Evolutionary conservation across 2,329 filamentous ascomycete species (phyloP).

Genomic region (Dryadomyces sulphureus): DNA sequence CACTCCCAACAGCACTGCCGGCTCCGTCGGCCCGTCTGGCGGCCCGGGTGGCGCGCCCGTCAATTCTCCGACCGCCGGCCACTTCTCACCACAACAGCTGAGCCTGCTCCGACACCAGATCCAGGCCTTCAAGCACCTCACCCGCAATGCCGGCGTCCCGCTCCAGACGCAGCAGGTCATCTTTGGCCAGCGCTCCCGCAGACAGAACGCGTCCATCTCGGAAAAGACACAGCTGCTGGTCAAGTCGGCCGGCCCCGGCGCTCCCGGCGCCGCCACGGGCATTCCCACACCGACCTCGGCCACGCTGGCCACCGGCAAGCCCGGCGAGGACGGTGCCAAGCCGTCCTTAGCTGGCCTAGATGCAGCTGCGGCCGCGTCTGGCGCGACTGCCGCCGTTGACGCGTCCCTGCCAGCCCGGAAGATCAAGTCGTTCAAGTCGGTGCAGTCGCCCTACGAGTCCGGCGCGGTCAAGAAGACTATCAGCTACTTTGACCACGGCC

Average conservation of each 20-base stretch:
- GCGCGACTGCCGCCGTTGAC: no score
- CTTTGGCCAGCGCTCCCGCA: slow-evolving; percentile 58
- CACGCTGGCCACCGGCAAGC: slow-evolving; percentile 17
- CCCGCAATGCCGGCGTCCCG: slow-evolving; percentile 75
- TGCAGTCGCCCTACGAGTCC: slow-evolving; percentile 57
- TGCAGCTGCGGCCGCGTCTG: not conserved
- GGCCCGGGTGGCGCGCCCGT: slow-evolving; percentile 12
- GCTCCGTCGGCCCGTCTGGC: slow-evolving; percentile 13
- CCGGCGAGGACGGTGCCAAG: slow-evolving; percentile 19
- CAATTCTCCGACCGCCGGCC: slow-evolving; percentile 21
- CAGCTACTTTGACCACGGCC: slow-evolving; percentile 64
- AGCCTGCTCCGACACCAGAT: slow-evolving; percentile 72
- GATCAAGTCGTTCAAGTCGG: slow-evolving; percentile 49
- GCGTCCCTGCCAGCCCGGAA: slow-evolving; percentile 21
- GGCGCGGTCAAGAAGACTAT: slow-evolving; percentile 43
- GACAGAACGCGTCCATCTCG: slow-evolving; percentile 34
- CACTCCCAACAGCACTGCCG: not conserved
- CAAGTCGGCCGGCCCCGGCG: not conserved
- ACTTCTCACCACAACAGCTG: slow-evolving; percentile 68
- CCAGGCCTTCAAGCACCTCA: slow-evolving; percentile 75
- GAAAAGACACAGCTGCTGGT: slow-evolving; percentile 28
- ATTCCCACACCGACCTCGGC: slow-evolving; percentile 15
- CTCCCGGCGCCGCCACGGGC: slow-evolving; percentile 11
- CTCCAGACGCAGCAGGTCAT: slow-evolving; percentile 67
- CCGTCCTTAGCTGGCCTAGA: slow-evolving; percentile 14